These are phyloP conservation scores for Posidonia australis DNA, from an alignment of 106 monocot species.

Conservation along the genomic window DNA sequence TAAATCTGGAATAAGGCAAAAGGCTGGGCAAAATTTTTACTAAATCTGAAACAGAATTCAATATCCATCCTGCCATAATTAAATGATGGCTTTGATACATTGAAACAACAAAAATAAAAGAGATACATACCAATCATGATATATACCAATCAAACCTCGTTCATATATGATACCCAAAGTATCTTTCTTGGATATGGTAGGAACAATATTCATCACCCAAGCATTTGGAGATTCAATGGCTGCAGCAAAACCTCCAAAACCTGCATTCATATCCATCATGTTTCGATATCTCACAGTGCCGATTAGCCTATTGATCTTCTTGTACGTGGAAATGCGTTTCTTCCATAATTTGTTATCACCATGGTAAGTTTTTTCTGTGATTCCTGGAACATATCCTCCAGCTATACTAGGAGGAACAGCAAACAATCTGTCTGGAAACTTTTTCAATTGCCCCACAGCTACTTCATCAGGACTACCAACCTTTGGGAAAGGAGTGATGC, in stretches of 20 bases:
- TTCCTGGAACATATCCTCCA: constrained; percentile 7
- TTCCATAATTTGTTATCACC: constrained; percentile 17
- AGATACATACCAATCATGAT: constrained; percentile 27
- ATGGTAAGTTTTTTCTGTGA: constrained; percentile 1
- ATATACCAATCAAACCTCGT: constrained; percentile 29
- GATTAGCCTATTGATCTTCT: constrained; percentile 7
- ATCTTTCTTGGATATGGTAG: constrained; percentile 12
- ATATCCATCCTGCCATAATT: no score
- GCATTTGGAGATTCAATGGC: constrained; percentile 18
- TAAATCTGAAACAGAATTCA: no score
- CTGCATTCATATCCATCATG: constrained; percentile 24
- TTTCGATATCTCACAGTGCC: constrained; percentile 15
- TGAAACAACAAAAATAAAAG: no score
- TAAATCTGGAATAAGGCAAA: no score
- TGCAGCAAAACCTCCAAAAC: constrained; percentile 18
- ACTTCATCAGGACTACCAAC: constrained; percentile 14
- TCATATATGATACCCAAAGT: constrained; percentile 22
- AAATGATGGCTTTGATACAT: no score
- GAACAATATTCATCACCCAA: constrained; percentile 23
- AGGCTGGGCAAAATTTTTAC: no score
- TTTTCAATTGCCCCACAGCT: constrained; percentile 9
- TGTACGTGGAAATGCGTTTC: constrained; percentile 5
- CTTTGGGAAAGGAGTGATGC: constrained; percentile 11
- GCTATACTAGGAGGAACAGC: constrained; percentile 14
- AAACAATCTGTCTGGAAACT: constrained; percentile 12